Evolutionary conservation across 2,329 filamentous ascomycete genomes (phyloP).

Genomic region (Cladophialophora exuberans): DNA sequence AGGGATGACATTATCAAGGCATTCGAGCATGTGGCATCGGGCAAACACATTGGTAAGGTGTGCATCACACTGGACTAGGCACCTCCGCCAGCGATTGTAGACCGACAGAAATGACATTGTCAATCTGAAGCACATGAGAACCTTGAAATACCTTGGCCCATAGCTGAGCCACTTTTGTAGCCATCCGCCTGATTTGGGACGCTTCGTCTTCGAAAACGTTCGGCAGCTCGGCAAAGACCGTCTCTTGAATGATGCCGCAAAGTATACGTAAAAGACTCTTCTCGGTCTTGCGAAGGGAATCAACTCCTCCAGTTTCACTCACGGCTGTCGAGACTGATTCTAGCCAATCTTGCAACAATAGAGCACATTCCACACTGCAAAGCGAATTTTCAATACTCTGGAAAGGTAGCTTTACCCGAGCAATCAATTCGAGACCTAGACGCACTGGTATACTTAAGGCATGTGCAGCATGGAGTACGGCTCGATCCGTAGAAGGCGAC

Average conservation of each 20-base stretch:
- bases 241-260: conserved; percentile 32
- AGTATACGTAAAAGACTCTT: conserved; percentile 22
- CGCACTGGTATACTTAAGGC: conserved; percentile 34
- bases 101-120: conserved; percentile 14
- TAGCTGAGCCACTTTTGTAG: conserved; percentile 25
- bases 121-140: conserved; percentile 19
- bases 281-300: conserved; percentile 6
- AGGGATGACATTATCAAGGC: conserved; percentile 43
- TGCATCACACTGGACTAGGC: conserved; percentile 32
- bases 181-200: conserved; percentile 25
- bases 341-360: conserved; percentile 35
- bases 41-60: conserved; percentile 49
- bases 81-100: conserved; percentile 10
- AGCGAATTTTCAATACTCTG: conserved; percentile 36
- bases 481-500: conserved; percentile 25
- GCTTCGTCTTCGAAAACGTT: conserved; percentile 4
- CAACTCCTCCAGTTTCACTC: background rate
- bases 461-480: conserved; percentile 34
- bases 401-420: conserved; percentile 30
- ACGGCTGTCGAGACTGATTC: conserved; percentile 2
- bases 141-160: conserved; percentile 34
- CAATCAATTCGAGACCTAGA: conserved; percentile 33
- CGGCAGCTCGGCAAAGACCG: conserved; percentile 6
- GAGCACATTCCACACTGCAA: conserved; percentile 35
- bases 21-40: conserved; percentile 47